Conservation (phyloP, 495 filamentous ascomycete species). For the Podospora tetraspora region DNA sequence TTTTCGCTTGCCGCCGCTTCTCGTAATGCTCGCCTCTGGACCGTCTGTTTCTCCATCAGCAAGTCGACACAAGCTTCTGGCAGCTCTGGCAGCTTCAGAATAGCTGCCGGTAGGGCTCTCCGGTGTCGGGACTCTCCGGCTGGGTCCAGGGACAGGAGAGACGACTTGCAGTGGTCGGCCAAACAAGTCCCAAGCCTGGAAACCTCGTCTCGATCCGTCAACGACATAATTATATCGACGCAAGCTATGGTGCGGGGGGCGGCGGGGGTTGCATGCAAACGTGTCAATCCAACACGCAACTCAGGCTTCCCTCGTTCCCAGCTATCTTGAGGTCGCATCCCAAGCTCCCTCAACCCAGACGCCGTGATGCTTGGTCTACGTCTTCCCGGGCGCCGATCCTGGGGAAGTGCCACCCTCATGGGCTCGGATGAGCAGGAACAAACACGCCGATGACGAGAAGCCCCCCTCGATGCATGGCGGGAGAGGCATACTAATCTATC, state of each 20-base stretch:
- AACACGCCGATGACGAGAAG: slow-evolving; percentile 3
- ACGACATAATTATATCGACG: slow-evolving; percentile 8
- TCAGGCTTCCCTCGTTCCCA: neutral
- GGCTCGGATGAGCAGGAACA: neutral
- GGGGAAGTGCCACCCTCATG: neutral
- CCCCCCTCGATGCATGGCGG: slow-evolving; percentile 1
- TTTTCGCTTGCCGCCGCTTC: neutral
- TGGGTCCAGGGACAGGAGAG: neutral
- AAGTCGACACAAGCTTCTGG: neutral
- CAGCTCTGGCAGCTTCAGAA: neutral
- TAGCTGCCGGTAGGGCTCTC: neutral
- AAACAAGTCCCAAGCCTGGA: slow-evolving; percentile 2
- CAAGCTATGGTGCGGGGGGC: slow-evolving; percentile 10
- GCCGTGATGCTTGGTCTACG: slow-evolving; percentile 6
- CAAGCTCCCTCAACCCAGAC: neutral
- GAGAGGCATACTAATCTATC: slow-evolving; percentile 8
- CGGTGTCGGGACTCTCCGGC: neutral
- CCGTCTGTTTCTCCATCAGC: neutral
- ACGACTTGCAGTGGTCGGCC: neutral
- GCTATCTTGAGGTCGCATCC: slow-evolving; percentile 1
- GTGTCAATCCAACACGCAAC: neutral
- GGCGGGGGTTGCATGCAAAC: neutral
- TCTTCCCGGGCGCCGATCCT: slow-evolving; percentile 8
- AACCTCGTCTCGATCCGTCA: slow-evolving; percentile 2
- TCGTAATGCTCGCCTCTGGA: neutral